Conservation (phyloP, 352 stramenopile species). For the Globisporangium apiculatum region DNA sequence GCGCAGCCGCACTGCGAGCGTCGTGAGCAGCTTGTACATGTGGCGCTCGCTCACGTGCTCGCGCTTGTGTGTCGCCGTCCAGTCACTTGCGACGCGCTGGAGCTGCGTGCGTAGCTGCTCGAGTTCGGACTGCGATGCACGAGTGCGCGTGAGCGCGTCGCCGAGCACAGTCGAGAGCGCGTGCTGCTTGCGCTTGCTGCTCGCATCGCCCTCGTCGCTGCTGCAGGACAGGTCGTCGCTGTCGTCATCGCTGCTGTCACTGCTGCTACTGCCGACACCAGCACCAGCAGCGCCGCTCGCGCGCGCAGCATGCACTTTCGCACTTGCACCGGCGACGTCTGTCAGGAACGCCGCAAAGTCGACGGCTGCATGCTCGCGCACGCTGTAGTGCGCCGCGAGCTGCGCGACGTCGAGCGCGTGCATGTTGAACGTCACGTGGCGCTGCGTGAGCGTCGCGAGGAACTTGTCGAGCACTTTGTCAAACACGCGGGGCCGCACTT, state of each 20-base stretch:
- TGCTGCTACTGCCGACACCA: conserved; percentile 14
- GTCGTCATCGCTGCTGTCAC: conserved; percentile 19
- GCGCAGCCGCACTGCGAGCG: conserved; percentile 31
- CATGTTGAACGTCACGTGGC: conserved; percentile 57
- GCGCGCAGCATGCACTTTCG: conserved; percentile 5
- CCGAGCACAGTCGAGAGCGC: conserved; percentile 20
- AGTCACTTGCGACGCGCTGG: conserved; percentile 10
- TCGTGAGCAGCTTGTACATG: conserved; percentile 53
- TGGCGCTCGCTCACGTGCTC: conserved; percentile 40
- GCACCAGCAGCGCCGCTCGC: not conserved
- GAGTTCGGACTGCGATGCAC: conserved; percentile 29
- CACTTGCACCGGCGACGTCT: conserved; percentile 33
- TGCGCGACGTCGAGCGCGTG: conserved; percentile 48
- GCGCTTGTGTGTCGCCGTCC: conserved; percentile 17
- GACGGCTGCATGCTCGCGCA: conserved; percentile 19
- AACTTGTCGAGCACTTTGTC: conserved; percentile 78
- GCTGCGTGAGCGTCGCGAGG: conserved; percentile 42
- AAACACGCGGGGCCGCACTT: conserved; percentile 60
- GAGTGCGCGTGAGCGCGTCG: conserved; percentile 26
- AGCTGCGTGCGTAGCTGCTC: conserved; percentile 24
- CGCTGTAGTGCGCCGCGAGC: conserved; percentile 26
- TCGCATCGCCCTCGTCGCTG: conserved; percentile 36
- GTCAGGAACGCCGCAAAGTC: conserved; percentile 47
- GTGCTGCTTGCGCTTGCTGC: conserved; percentile 21
- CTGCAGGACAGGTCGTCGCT: conserved; percentile 34